Evolutionary conservation across 768 basidiomycete genomes (phyloP), one percentile per base, ranked within the genome.

Genomic region (Termitomyces sp.): DNA sequence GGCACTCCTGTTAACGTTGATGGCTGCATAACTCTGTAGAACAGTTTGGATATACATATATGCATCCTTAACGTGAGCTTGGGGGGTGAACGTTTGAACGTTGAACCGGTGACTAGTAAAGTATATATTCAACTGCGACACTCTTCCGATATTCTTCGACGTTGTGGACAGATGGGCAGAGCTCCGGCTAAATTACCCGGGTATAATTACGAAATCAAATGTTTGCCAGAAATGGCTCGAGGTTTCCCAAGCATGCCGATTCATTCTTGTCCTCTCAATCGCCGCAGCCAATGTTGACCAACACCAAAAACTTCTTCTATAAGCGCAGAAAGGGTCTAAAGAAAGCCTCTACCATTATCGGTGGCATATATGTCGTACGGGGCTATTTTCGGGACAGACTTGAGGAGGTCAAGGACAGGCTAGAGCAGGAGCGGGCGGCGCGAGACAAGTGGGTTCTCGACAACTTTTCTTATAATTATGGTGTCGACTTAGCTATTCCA

Each of bases 301-400:
- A 50, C 42, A 64, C 85, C 24, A 74, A 74, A 56, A 75, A 73
- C 53, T 88, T 81, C 71, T 67, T 88, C 59, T 76, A 76, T 60
- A 76, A 84, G 35, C 79, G 84, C 11, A 76, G 83, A 44, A 66
- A 70, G 36, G 77, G 78, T 0, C 53, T 91, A 35, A 60, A 76
- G 4, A 84, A 84, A 68, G 75, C 81, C 5, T 83, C 79, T 0
- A 79, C 79, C 3, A 75, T 88, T 50, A 73, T 71, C 1, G 89
- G 88, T 6, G 86, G 85, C 6, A 74, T 83, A 35, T 95, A 94
- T 71, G 67, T 87, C 15, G 74, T 85, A 22, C 83, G 82, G 48
- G 67, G 78, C 18, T 94, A 91, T 76, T 77, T 91, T 48, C 67
- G 74, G 16, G 79, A 84, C 48, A 77, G 88, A 28, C 73, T 92